These are phyloP conservation scores for Coniochaeta ligniaria DNA, from an alignment of 2,329 filamentous ascomycete genomes.

Conservation along the genomic window DNA sequence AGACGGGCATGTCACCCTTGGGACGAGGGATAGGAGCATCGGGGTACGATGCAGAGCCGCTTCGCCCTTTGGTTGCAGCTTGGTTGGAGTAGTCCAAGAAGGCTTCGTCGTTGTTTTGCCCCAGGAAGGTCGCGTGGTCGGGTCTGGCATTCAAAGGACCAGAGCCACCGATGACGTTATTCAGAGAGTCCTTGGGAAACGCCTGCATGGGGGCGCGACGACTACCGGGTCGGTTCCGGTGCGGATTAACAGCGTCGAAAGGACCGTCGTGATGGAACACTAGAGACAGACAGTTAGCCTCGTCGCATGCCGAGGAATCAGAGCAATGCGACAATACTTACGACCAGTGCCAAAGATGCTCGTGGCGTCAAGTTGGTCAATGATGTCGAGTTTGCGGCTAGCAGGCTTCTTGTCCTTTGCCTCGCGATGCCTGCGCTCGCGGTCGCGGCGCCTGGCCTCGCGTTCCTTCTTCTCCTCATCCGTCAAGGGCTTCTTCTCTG, in stretches of 20 bases:
- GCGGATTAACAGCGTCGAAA: slow-evolving; percentile 92
- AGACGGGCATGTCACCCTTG: slow-evolving; percentile 42
- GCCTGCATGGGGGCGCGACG: slow-evolving; percentile 90
- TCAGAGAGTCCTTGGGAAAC: slow-evolving; percentile 85
- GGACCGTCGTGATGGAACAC: slow-evolving; percentile 97
- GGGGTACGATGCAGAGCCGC: slow-evolving; percentile 1
- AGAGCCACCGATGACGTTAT: slow-evolving; percentile 83
- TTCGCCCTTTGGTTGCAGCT: slow-evolving; percentile 12
- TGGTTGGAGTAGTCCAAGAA: slow-evolving; percentile 69
- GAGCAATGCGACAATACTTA: slow-evolving; percentile 38
- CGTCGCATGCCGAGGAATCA: neutral
- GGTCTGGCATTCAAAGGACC: slow-evolving; percentile 77
- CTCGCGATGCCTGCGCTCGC: slow-evolving; percentile 43
- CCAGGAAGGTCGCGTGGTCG: slow-evolving; percentile 84
- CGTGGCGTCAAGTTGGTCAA: slow-evolving; percentile 90
- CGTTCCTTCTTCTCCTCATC: slow-evolving; percentile 50
- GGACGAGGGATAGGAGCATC: slow-evolving; percentile 9
- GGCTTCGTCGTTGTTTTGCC: slow-evolving; percentile 70
- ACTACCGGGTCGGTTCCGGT: slow-evolving; percentile 80
- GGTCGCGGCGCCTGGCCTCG: slow-evolving; percentile 43
- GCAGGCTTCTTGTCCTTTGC: slow-evolving; percentile 43
- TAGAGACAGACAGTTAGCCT: slow-evolving; percentile 26
- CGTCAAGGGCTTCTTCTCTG: slow-evolving; percentile 52
- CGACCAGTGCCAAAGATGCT: slow-evolving; percentile 90
- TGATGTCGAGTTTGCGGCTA: slow-evolving; percentile 67